A percentile compares a stretch with the other conserved stretches of the same genome.
These are phyloP conservation scores for Blattamonas nauphoetae DNA, from an alignment of 78 protist genomes.

Conservation along the genomic window DNA sequence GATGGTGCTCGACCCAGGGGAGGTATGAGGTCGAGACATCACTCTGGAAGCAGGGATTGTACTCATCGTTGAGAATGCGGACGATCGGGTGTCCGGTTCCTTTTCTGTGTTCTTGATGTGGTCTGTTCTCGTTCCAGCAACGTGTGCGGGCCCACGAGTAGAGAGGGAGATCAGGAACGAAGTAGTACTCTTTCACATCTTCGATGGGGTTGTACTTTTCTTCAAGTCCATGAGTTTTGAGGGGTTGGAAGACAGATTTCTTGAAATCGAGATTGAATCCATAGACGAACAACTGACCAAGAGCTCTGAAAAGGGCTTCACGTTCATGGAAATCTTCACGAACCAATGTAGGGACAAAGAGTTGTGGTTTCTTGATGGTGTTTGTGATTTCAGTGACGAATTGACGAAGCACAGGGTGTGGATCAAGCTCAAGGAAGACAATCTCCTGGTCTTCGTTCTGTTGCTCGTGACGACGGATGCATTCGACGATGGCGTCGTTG, in stretches of 20 bases:
- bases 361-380: background rate
- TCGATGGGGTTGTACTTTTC: no score
- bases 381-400: background rate
- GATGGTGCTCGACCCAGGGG: conserved; percentile 2
- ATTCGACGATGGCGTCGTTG: background rate
- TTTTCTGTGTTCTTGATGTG: background rate
- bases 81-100: background rate
- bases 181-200: background rate
- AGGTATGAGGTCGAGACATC: background rate
- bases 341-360: background rate
- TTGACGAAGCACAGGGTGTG: background rate
- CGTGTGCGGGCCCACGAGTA: background rate
- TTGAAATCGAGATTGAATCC: background rate
- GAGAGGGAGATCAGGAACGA: background rate
- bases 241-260: background rate
- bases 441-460: background rate
- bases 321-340: background rate
- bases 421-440: background rate
- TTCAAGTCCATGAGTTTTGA: no score
- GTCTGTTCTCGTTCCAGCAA: background rate
- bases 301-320: background rate
- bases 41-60: background rate
- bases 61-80: background rate
- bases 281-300: background rate
- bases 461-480: background rate